phyloP scores from a whole-genome alignment of 2,329 filamentous ascomycete species.

The Grosmannia penicillata region DNA sequence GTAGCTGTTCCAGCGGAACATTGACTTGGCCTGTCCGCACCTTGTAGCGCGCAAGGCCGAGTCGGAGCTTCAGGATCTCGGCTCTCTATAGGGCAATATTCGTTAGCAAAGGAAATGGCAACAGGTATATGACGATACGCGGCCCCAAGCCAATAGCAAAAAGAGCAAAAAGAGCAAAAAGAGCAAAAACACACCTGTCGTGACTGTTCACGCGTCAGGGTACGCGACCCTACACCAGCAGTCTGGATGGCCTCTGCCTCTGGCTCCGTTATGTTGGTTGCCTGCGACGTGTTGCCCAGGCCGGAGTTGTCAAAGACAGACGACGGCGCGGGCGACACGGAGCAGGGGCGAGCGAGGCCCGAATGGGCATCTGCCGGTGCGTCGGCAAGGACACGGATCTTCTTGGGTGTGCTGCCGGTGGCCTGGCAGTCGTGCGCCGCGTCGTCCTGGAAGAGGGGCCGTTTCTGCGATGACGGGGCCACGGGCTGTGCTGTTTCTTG shows the following conservation, averaged over 20 bases:
- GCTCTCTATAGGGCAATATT: slow-evolving; percentile 33
- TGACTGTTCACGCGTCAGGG: slow-evolving; percentile 33
- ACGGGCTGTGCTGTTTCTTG: not conserved
- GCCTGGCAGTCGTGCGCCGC: not conserved
- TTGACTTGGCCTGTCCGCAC: slow-evolving; percentile 56
- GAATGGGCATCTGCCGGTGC: no score
- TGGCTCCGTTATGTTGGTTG: slow-evolving; percentile 34
- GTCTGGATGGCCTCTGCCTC: slow-evolving; percentile 17
- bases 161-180: no score
- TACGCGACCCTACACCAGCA: not conserved
- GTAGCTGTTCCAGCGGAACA: slow-evolving; percentile 47
- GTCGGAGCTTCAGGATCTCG: slow-evolving; percentile 50
- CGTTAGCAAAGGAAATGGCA: not conserved
- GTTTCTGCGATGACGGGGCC: slow-evolving; percentile 1
- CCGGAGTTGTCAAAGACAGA: slow-evolving; percentile 35
- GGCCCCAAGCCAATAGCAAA: not conserved
- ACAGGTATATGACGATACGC: no score
- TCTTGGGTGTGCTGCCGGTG: not conserved
- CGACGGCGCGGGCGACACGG: slow-evolving; percentile 21
- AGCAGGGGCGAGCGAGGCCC: not conserved
- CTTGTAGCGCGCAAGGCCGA: slow-evolving; percentile 61
- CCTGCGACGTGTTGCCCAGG: slow-evolving; percentile 29
- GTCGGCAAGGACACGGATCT: not conserved
- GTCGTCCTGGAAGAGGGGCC: not conserved
- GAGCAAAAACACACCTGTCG: slow-evolving; percentile 27